Conservation (phyloP, 1,284 basidiomycete species). For the Puccinia triticina region DNA sequence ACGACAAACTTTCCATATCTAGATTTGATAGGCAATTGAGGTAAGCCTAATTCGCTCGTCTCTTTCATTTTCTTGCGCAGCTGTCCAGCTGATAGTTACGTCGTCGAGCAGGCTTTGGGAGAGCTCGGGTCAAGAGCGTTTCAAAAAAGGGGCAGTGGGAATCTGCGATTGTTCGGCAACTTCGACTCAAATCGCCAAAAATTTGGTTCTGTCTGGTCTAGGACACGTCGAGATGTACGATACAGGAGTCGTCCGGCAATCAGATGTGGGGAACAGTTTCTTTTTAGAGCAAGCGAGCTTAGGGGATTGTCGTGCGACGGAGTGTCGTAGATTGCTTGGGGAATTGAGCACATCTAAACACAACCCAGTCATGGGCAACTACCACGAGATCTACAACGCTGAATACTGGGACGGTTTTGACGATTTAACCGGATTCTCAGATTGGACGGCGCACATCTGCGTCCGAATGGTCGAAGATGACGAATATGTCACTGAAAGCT, state of each 20-base stretch:
- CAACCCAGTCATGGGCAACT: not conserved
- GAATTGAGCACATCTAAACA: conserved; percentile 83
- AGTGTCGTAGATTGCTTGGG: conserved; percentile 74
- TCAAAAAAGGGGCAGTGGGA: conserved; percentile 81
- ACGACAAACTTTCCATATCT: no score
- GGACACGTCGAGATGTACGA: conserved; percentile 89
- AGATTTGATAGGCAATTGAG: conserved; percentile 49
- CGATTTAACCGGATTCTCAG: conserved; percentile 57
- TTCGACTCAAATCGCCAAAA: conserved; percentile 84
- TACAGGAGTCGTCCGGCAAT: conserved; percentile 66
- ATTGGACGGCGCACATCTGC: conserved; percentile 73
- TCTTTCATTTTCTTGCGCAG: not conserved
- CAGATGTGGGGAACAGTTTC: conserved; percentile 93
- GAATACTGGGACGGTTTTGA: not conserved
- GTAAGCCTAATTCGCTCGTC: not conserved
- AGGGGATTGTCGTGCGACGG: conserved; percentile 76
- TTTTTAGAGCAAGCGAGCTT: conserved; percentile 80
- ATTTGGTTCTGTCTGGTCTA: conserved; percentile 90
- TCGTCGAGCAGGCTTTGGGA: conserved; percentile 78
- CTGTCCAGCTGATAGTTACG: not conserved
- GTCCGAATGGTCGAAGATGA: conserved; percentile 68
- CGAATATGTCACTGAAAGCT: conserved; percentile 52
- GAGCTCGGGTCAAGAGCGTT: conserved; percentile 84
- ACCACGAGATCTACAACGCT: conserved; percentile 64
- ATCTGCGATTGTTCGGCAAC: conserved; percentile 79